Conservation (phyloP, 1,139 yeast genomes). For the Kazachstania sp. region DNA sequence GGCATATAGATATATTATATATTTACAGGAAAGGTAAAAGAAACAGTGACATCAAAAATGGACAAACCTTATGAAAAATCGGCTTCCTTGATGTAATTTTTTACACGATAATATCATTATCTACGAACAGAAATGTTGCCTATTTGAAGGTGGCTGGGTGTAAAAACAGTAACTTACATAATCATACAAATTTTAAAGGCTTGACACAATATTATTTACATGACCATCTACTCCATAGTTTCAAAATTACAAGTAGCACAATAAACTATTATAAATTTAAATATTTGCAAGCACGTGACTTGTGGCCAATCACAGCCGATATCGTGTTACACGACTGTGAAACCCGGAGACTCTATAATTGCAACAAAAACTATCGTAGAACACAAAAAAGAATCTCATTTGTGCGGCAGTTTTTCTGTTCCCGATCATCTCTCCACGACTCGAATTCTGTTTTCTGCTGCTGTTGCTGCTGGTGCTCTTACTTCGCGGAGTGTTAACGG, state of each 20-base stretch:
- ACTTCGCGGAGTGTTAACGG: too few species aligned
- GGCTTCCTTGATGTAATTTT: background rate
- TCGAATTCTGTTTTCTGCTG: too few species aligned
- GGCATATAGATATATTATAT: too few species aligned
- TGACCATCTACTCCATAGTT: background rate
- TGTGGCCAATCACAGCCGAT: constrained; percentile 1
- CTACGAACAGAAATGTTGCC: background rate
- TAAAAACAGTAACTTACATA: background rate
- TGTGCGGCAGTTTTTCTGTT: too few species aligned
- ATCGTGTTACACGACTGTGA: background rate
- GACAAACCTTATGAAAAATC: too few species aligned
- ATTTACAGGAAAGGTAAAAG: too few species aligned
- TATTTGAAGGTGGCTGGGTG: background rate
- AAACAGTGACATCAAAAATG: too few species aligned
- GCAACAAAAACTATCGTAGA: too few species aligned
- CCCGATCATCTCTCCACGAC: too few species aligned
- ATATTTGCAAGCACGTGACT: background rate
- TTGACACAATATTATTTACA: background rate
- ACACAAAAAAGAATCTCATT: too few species aligned
- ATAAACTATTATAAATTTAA: too few species aligned
- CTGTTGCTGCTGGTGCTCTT: too few species aligned
- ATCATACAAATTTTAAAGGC: background rate
- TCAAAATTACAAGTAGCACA: background rate
- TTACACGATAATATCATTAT: background rate
- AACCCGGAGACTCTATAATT: constrained; percentile 3